phyloP scores from a whole-genome alignment of 768 basidiomycete genomes.

The Collybia nuda region DNA sequence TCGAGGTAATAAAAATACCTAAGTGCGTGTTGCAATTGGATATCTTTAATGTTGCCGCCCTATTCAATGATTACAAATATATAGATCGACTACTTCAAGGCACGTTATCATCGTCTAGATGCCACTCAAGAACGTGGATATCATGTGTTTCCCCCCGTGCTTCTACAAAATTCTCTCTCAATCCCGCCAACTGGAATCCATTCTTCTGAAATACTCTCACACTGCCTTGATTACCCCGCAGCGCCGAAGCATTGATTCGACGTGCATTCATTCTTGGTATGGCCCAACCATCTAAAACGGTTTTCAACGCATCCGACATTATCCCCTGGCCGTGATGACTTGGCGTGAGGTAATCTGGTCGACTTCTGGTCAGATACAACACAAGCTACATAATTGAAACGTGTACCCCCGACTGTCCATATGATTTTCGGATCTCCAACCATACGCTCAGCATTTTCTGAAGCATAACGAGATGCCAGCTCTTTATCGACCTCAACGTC shows the following conservation, averaged over 20 bases:
- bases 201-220: constrained; percentile 67
- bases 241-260: constrained; percentile 41
- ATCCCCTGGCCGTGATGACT: constrained; percentile 69
- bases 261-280: constrained; percentile 63
- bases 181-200: constrained; percentile 45
- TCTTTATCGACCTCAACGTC: constrained; percentile 28
- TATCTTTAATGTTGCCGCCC: no score
- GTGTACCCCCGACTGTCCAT: constrained; percentile 63
- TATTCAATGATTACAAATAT: no score
- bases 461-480: constrained; percentile 31
- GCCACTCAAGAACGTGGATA: constrained; percentile 36
- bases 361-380: neutral
- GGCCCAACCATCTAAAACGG: constrained; percentile 57
- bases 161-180: constrained; percentile 34
- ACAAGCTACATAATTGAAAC: no score
- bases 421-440: constrained; percentile 55
- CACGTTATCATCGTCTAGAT: neutral
- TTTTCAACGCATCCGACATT: constrained; percentile 64
- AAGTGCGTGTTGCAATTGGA: no score
- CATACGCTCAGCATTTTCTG: constrained; percentile 38
- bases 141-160: constrained; percentile 36
- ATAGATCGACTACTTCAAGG: no score
- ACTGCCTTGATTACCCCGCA: constrained; percentile 58
- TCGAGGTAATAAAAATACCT: no score
- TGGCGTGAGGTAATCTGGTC: constrained; percentile 56